Evolutionary conservation across 305 asterid species (phyloP).

Genomic region (Plantago rigida): DNA sequence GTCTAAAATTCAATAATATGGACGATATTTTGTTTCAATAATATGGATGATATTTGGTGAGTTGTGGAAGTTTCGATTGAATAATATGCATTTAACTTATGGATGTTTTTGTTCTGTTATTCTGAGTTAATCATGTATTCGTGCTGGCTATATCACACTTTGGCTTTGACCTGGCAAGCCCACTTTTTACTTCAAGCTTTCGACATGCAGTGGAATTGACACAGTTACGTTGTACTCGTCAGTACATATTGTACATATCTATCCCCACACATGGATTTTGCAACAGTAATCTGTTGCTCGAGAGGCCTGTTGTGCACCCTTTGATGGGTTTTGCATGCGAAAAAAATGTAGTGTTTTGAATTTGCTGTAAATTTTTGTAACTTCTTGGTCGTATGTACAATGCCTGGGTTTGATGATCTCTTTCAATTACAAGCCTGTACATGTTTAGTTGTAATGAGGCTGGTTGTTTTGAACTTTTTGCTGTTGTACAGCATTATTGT

Average conservation of each 20-base stretch:
- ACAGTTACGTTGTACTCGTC: not conserved
- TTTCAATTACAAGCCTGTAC: not conserved
- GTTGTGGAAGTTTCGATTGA: no score
- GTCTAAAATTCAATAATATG: no score
- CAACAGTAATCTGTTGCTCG: not conserved
- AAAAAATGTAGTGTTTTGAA: not conserved
- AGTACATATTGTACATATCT: conserved; percentile 19
- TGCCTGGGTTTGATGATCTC: not conserved
- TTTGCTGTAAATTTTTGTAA: not conserved
- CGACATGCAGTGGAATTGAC: conserved; percentile 9
- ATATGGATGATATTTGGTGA: no score
- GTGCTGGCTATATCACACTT: conserved; percentile 67
- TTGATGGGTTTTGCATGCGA: not conserved
- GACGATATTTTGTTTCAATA: no score
- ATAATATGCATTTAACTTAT: not conserved
- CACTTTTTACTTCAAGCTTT: not conserved
- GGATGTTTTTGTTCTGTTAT: conserved; percentile 4
- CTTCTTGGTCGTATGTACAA: conserved; percentile 2
- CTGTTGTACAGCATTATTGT: not conserved
- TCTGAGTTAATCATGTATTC: conserved; percentile 17
- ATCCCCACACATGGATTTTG: conserved; percentile 19
- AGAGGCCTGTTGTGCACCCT: no score
- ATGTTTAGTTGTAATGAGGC: not conserved
- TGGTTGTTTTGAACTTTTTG: not conserved
- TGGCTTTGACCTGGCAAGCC: conserved; percentile 62